Base-by-base conservation (phyloP, 148 eudicot species). In the Amaranthus cruentus region DNA sequence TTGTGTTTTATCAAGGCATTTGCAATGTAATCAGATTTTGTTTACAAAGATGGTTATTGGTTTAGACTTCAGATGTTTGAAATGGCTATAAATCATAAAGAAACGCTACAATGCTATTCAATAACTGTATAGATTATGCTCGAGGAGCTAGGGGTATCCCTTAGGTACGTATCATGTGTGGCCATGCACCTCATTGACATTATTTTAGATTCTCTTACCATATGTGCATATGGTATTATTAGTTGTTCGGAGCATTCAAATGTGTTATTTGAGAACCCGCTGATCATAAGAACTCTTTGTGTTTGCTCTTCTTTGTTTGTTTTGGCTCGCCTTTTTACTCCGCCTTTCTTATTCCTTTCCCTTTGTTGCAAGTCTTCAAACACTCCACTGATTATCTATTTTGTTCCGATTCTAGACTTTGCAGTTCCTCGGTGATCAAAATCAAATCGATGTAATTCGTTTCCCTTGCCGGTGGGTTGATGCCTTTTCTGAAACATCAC, bases 351-450 rank as follows among this genome's bases (percentile, higher is more conserved):
- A 12, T 53, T 73, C 0, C 18, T 54, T 70, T 53, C 38, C 65
- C 12, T 21, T 38, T 12, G 6, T 42, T 58, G 28, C 55, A 21
- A 57, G 55, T 55, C 21, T 18, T 68, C 72, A 43, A 42, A 63
- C 55, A 58, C 73, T 73, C 76, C 76, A 65, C 83, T 83, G 76
- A 83, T 81, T 73, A 44, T 53, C 49, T 75, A 48, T 66, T 71
- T 69, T 71, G 12, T 78, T 47, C 56, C 74, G 55, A 54, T 59
- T 78, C 15, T 82, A 86, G 89, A 80, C 83, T 86, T 84, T 72
- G 85, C 89, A 73, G 85, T 84, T 78, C 89, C 89, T 69, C 85
- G 85, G 89, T 86, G 87, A 86, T 56, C 61, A 51, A 65, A 66
- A 43, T 58, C 80, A 66, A 67, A 70, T 18, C 43, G 62, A 51